Evolutionary conservation across 352 stramenopile genomes (phyloP), one percentile per base, ranked within the genome.

Genomic region (Pythium phragmiticola): DNA sequence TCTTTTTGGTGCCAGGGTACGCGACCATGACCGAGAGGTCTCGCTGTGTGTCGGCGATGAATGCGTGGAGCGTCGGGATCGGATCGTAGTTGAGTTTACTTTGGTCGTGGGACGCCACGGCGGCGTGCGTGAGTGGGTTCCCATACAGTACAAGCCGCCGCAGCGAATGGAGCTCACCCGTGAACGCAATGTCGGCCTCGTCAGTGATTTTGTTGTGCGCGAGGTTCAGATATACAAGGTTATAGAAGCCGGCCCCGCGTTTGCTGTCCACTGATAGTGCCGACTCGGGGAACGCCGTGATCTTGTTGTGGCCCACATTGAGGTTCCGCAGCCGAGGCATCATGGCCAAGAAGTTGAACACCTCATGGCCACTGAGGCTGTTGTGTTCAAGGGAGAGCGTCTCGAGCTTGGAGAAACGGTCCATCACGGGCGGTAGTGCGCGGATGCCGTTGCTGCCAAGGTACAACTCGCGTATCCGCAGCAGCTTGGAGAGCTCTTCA

Each of bases 241-340:
- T 76, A 57, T 82, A 85, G 56, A 91, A 91, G 0, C 80, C 82
- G 1, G 72, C 63, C 14, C 80, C 80, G 30, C 82, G 79, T 41
- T 87, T 92, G n/a, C 81, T 74, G 13, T 84, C 70, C 8, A 87
- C 59, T 0, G 57, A 80, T 60, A 93, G 63, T 0, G 76, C 82
- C 23, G 77, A 78, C 75, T 93, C 82, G 3, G 80, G 81, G 46
- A 94, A 91, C 4, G 72, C 65, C 11, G 77, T 84, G 60, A 94
- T 72, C 51, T 87, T 89, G 70, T 94, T 94, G 57, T 90, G 76
- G 33, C 77, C 90, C n/a, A 94, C 39, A 48, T 94, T 92, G 51
- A 94, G 70, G 28, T 89, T 89, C 8, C 76, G 75, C 14, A 94
- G 65, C 0, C 82, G 78, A 3, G 84, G 84, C 57, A 84, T 71